Conservation (phyloP, 768 basidiomycete genomes). For the Lactarius sanguifluus region DNA sequence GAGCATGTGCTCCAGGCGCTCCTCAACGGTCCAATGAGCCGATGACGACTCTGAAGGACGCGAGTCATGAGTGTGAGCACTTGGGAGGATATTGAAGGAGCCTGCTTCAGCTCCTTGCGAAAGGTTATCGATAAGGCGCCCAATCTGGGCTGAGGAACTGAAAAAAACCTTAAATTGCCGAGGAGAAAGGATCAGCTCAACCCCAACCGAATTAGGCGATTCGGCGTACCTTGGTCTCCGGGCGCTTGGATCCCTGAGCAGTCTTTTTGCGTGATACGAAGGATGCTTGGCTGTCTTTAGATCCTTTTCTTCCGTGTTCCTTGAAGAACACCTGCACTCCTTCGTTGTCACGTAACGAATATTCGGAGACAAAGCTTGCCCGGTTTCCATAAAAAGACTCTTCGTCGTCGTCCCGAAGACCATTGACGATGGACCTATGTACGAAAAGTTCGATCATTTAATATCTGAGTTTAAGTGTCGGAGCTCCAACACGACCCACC, state of each 20-base stretch:
- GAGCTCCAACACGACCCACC: constrained; percentile 48
- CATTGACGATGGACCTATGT: constrained; percentile 77
- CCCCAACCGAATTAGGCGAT: constrained; percentile 3
- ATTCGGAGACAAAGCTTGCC: constrained; percentile 73
- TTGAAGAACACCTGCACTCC: constrained; percentile 73
- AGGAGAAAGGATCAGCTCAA: not conserved
- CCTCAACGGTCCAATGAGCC: constrained; percentile 70
- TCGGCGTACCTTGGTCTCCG: constrained; percentile 76
- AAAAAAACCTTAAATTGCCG: constrained; percentile 57
- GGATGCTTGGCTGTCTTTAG: constrained; percentile 62
- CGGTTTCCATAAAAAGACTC: constrained; percentile 68
- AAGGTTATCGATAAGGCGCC: constrained; percentile 78
- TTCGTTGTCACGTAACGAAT: constrained; percentile 59
- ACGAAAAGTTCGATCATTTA: constrained; percentile 29
- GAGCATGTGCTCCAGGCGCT: constrained; percentile 73
- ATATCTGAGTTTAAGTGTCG: constrained; percentile 9
- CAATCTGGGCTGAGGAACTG: constrained; percentile 75
- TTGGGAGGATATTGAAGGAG: constrained; percentile 72
- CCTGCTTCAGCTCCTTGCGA: constrained; percentile 81
- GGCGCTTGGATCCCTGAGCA: constrained; percentile 53
- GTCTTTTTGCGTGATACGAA: constrained; percentile 61
- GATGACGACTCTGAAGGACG: constrained; percentile 55
- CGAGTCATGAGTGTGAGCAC: constrained; percentile 30
- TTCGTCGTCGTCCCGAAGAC: constrained; percentile 73
- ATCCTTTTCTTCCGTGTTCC: constrained; percentile 66